These are phyloP conservation scores for Lactifluus piperatus DNA, from an alignment of 768 basidiomycete genomes.

Conservation along the genomic window DNA sequence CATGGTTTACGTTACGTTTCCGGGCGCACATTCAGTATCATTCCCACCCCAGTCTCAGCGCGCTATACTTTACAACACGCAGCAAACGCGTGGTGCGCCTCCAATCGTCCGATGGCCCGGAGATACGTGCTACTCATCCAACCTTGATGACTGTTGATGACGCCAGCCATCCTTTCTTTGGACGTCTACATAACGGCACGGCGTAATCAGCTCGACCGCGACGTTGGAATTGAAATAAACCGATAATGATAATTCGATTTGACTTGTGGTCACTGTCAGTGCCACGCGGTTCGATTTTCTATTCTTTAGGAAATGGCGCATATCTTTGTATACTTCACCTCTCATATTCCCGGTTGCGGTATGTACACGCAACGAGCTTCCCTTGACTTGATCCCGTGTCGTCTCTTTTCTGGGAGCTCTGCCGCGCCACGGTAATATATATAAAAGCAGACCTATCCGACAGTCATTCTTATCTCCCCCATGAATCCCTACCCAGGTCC, in stretches of 20 bases:
- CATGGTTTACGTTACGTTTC: not conserved
- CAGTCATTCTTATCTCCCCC: not conserved
- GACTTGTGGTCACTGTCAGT: too few species aligned
- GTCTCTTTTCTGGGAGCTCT: not conserved
- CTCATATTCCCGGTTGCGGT: not conserved
- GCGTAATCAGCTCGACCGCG: not conserved
- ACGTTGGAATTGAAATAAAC: too few species aligned
- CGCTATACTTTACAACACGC: not conserved
- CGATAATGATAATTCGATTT: too few species aligned
- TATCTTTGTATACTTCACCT: not conserved
- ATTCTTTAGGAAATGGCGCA: not conserved
- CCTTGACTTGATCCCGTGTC: not conserved
- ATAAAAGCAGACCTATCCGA: not conserved
- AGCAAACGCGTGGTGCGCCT: not conserved
- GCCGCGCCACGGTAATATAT: not conserved
- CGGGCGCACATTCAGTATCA: too few species aligned
- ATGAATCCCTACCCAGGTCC: not conserved
- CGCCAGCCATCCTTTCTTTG: too few species aligned
- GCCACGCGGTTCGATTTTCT: not conserved
- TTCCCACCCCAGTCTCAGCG: not conserved
- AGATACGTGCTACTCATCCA: not conserved
- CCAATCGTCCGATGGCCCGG: not conserved
- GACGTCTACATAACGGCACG: not conserved
- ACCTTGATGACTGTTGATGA: not conserved
- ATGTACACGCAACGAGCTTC: not conserved